phyloP scores from a whole-genome alignment of 2,329 filamentous ascomycete genomes.

The Colletotrichum gloeosporioides region DNA sequence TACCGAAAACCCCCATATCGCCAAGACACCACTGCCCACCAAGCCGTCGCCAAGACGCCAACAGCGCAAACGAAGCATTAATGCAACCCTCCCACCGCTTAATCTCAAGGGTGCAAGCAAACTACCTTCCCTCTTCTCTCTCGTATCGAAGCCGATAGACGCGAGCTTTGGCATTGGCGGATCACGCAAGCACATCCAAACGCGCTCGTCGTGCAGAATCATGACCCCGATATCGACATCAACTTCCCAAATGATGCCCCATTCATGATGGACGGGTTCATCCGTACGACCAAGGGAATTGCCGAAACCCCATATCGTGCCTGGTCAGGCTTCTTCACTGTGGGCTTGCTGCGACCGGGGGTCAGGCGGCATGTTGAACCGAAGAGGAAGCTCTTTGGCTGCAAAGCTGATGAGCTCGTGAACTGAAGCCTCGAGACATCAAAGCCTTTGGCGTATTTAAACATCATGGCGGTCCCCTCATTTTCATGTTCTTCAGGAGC shows the following conservation, averaged over 20 bases:
- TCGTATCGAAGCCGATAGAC: not conserved
- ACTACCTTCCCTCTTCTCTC: slow-evolving; percentile 18
- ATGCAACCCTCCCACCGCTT: not conserved
- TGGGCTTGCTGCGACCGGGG: not conserved
- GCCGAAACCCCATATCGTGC: not conserved
- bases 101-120: not conserved
- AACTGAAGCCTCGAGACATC: not conserved
- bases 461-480: not conserved
- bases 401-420: not conserved
- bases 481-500: not conserved
- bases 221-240: not conserved
- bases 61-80: not conserved
- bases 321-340: not conserved
- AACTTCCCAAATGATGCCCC: not conserved
- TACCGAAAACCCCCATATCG: not conserved
- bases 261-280: not conserved
- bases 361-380: not conserved
- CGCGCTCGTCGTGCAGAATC: not conserved
- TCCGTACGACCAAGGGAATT: not conserved
- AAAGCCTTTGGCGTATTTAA: not conserved
- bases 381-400: slow-evolving; percentile 8
- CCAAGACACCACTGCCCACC: not conserved
- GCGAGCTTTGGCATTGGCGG: not conserved
- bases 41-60: slow-evolving; percentile 14
- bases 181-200: not conserved